These are phyloP conservation scores for Candida sphagnicola DNA, from an alignment of 805 yeast species.

Conservation along the genomic window DNA sequence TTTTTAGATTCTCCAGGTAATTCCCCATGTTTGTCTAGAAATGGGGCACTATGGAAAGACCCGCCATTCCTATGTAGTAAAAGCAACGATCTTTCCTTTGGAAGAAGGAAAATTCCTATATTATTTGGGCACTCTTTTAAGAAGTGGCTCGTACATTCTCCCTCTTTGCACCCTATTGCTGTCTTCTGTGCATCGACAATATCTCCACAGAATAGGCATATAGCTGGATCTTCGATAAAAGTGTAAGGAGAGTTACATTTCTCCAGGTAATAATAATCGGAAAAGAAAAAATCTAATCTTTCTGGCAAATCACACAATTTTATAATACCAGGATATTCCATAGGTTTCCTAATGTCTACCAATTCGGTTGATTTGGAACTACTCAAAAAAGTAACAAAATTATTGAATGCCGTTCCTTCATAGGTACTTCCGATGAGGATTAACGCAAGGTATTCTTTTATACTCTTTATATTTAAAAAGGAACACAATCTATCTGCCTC, in stretches of 20 bases:
- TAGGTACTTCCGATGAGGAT: conserved; percentile 13
- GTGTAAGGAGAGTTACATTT: conserved; percentile 35
- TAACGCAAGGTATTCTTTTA: conserved; percentile 21
- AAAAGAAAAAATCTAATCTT: conserved; percentile 65
- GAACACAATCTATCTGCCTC: conserved; percentile 56
- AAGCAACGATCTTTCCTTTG: conserved; percentile 62
- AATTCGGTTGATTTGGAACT: conserved; percentile 8
- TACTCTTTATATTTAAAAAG: conserved; percentile 38
- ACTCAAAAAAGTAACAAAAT: conserved; percentile 13
- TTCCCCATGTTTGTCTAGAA: conserved; percentile 83
- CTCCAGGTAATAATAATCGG: conserved; percentile 48
- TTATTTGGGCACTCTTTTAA: conserved; percentile 58
- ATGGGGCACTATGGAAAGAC: conserved; percentile 80
- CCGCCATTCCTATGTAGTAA: conserved; percentile 74
- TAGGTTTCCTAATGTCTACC: conserved; percentile 13
- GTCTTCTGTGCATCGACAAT: conserved; percentile 63
- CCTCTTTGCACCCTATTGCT: conserved; percentile 51
- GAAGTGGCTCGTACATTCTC: conserved; percentile 78
- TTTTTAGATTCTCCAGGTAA: conserved; percentile 68
- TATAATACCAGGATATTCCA: conserved; percentile 67
- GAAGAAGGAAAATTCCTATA: conserved; percentile 69
- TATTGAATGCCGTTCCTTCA: conserved; percentile 22
- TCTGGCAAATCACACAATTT: conserved; percentile 61
- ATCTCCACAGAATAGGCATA: conserved; percentile 80
- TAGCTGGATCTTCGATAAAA: conserved; percentile 65